phyloP scores from a whole-genome alignment of 192 early-diverging fungal genomes.

The Backusella macrospora region DNA sequence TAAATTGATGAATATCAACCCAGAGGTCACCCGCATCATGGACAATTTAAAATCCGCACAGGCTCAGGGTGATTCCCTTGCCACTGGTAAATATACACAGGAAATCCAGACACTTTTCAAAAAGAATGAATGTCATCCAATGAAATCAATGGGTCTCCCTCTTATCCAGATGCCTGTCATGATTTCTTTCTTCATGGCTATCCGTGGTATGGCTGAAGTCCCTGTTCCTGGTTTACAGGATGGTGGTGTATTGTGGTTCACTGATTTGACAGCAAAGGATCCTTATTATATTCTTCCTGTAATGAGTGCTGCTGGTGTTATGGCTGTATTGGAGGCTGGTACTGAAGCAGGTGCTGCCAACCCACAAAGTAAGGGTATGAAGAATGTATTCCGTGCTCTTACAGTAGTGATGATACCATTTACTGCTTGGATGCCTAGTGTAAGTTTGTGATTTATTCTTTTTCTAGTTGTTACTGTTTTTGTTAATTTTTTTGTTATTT shows the following conservation, averaged over 20 bases:
- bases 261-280: slow-evolving; percentile 79
- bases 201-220: slow-evolving; percentile 78
- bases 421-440: slow-evolving; percentile 54
- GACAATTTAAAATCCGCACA: slow-evolving; percentile 65
- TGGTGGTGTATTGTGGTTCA: slow-evolving; percentile 85
- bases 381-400: slow-evolving; percentile 49
- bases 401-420: slow-evolving; percentile 50
- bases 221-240: slow-evolving; percentile 80
- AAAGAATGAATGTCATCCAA: slow-evolving; percentile 63
- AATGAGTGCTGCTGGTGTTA: slow-evolving; percentile 66
- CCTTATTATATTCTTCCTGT: slow-evolving; percentile 83
- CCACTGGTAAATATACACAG: slow-evolving; percentile 49
- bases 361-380: slow-evolving; percentile 44
- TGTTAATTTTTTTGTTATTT: slow-evolving; percentile 28
- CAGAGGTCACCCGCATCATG: slow-evolving; percentile 66
- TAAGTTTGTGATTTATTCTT: slow-evolving; percentile 31
- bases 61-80: slow-evolving; percentile 56
- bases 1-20: slow-evolving; percentile 72
- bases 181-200: slow-evolving; percentile 82
- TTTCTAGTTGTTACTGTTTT: neutral
- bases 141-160: slow-evolving; percentile 62
- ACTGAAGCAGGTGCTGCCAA: slow-evolving; percentile 45
- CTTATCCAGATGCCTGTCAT: slow-evolving; percentile 80
- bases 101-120: slow-evolving; percentile 67
- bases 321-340: slow-evolving; percentile 69